Evolutionary conservation across 139 green algal species (phyloP).

Genomic region (Chlamydomonas asymmetrica): DNA sequence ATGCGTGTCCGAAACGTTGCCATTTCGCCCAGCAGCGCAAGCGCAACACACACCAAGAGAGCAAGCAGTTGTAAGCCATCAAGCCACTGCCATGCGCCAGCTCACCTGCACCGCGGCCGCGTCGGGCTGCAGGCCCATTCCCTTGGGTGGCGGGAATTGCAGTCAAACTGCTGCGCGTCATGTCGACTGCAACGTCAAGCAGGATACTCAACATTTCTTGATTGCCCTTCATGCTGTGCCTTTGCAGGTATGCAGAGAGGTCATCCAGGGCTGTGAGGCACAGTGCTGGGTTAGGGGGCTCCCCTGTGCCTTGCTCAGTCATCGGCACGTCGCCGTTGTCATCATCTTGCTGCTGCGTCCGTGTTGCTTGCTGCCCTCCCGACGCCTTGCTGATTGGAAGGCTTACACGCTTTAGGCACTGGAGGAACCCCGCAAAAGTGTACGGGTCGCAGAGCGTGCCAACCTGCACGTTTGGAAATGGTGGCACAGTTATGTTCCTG

Average conservation of each 20-base stretch:
- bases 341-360: background rate
- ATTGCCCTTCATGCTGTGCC: slow-evolving; percentile 6
- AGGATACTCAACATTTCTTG: slow-evolving; percentile 10
- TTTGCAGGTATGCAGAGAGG: slow-evolving; percentile 3
- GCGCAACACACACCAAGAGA: background rate
- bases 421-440: slow-evolving; percentile 21
- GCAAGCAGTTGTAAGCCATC: background rate
- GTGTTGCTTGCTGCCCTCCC: no score
- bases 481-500: background rate
- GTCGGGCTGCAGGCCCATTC: background rate
- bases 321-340: background rate
- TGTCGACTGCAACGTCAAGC: slow-evolving; percentile 8
- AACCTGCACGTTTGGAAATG: slow-evolving; percentile 1
- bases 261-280: background rate
- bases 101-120: background rate
- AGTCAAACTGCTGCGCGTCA: background rate
- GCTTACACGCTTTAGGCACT: slow-evolving; percentile 19
- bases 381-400: background rate
- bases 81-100: background rate
- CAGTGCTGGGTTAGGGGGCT: background rate
- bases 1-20: no score
- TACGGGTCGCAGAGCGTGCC: slow-evolving; percentile 33
- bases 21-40: no score
- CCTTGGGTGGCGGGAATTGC: background rate
- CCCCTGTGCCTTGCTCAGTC: background rate